Evolutionary conservation across 495 filamentous ascomycete species (phyloP).

Genomic region (Pseudevernia furfuracea): DNA sequence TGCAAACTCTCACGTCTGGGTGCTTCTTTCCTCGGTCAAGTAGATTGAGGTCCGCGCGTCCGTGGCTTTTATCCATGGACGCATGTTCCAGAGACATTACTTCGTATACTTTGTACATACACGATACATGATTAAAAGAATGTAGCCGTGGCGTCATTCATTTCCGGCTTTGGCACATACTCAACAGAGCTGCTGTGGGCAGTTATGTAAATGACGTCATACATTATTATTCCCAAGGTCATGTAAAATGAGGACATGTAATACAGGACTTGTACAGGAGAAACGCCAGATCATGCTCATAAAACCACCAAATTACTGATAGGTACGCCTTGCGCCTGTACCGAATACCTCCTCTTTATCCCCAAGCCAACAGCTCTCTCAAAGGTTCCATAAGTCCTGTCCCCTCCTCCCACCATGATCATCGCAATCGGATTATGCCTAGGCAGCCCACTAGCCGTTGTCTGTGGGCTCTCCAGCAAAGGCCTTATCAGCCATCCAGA

Average conservation of each 20-base stretch:
- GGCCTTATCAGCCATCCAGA: conserved; percentile 51
- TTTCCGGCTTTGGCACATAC: background rate
- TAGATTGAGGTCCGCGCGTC: background rate
- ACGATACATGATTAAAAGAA: background rate
- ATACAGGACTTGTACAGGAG: background rate
- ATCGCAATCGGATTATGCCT: conserved; percentile 70
- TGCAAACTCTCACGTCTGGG: background rate
- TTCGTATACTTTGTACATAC: background rate
- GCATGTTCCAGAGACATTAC: background rate
- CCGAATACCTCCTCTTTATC: conserved; percentile 66
- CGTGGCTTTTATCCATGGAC: background rate
- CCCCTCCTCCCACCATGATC: conserved; percentile 76
- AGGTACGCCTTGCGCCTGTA: conserved; percentile 66
- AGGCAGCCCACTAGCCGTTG: conserved; percentile 60
- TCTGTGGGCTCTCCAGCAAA: conserved; percentile 66
- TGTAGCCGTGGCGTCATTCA: background rate
- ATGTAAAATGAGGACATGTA: no score
- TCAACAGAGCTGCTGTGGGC: background rate
- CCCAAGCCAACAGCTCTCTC: conserved; percentile 55
- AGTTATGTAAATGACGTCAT: background rate
- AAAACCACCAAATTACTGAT: conserved; percentile 21
- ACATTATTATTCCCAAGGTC: background rate
- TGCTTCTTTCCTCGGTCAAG: background rate
- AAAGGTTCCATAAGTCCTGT: conserved; percentile 57
- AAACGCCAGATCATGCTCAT: background rate